Base-by-base conservation (phyloP, 2,329 filamentous ascomycete genomes). In the Tolypocladium ophioglossoides region DNA sequence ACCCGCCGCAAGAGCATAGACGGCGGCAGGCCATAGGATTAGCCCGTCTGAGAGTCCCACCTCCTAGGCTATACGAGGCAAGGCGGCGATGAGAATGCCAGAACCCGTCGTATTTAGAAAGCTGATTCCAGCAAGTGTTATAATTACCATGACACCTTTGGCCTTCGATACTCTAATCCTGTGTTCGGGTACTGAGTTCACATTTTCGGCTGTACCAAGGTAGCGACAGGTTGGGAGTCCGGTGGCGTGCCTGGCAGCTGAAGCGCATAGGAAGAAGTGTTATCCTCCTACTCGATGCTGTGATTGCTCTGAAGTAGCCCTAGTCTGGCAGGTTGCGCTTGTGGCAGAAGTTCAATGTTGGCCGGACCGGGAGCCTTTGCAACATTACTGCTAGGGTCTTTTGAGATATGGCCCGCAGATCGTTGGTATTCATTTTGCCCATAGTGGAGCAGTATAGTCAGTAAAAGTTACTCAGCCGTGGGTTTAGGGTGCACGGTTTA, bases 41-140 rank as follows among this genome's bases (percentile, higher is more conserved):
- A 71, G 60, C 6, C 55, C 57, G 16, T 62, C 59, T 0, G 63
- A 54, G 16, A 70, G 58, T 3, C 60, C 61, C 48, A 73, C 61
- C 18, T 73, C 72, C 0, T 50, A 40, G 40, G 70, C 68, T 56
- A 74, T 72, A 8, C 62, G 66, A 7, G 71, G 71, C 12, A 72
- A 59, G 22, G 64, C 65, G 7, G 70, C 70, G 48, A 69, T 69
- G 48, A 70, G 64, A 50, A 70, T 68, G 24, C 68, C 68, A 16
- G 68, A 70, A 10, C 66, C 66, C 65, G 70, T 68, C 2, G 67
- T 68, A 55, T 68, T 69, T 30, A 70, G 64, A 50, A 70, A 68
- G 57, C 56, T 69, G 50, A 70, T 61, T 30, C 67, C 65, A 0
- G 68, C 63, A 7, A 70, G 63, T 1, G 67, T 69, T 12, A 61